Conservation (phyloP, 2,329 filamentous ascomycete species). For the Ophiostoma populinum region DNA sequence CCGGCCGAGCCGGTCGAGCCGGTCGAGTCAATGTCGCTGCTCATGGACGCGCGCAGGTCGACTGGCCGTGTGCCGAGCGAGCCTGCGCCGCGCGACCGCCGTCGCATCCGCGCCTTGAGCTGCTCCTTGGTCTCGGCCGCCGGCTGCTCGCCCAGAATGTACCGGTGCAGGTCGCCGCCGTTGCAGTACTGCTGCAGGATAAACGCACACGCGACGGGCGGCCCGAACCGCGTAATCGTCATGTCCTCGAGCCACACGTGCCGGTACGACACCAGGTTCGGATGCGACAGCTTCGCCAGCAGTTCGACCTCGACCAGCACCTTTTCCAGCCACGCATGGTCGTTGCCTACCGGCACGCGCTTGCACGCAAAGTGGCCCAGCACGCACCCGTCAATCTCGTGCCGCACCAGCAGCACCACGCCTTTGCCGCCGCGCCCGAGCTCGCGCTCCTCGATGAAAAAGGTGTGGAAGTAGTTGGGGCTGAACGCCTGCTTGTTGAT, state of each 20-base stretch:
- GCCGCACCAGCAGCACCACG: slow-evolving; percentile 83
- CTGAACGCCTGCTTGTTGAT: slow-evolving; percentile 82
- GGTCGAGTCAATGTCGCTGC: neutral
- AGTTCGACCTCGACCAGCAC: slow-evolving; percentile 84
- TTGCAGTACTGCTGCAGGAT: slow-evolving; percentile 98
- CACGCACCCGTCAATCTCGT: slow-evolving; percentile 75
- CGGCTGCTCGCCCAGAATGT: slow-evolving; percentile 54
- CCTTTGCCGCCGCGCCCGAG: slow-evolving; percentile 86
- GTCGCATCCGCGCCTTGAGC: slow-evolving; percentile 71
- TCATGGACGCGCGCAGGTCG: slow-evolving; percentile 20
- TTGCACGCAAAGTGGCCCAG: slow-evolving; percentile 93
- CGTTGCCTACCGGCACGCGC: slow-evolving; percentile 83
- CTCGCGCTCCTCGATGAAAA: slow-evolving; percentile 78
- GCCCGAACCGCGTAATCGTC: slow-evolving; percentile 68
- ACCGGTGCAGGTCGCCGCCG: slow-evolving; percentile 72
- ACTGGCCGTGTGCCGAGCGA: slow-evolving; percentile 22
- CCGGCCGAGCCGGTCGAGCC: too few relatives aligned
- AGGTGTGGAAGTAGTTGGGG: slow-evolving; percentile 79
- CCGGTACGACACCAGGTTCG: slow-evolving; percentile 88
- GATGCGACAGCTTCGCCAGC: slow-evolving; percentile 78
- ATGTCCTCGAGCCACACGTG: slow-evolving; percentile 95
- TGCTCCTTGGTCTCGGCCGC: slow-evolving; percentile 59
- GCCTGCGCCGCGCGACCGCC: slow-evolving; percentile 57
- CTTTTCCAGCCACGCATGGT: slow-evolving; percentile 91
- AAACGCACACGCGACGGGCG: slow-evolving; percentile 84